Percentiles rank a stretch among this genome's conserved stretches.
Evolutionary conservation across 1,284 basidiomycete species (phyloP).

Genomic region (Ustilago tritici): DNA sequence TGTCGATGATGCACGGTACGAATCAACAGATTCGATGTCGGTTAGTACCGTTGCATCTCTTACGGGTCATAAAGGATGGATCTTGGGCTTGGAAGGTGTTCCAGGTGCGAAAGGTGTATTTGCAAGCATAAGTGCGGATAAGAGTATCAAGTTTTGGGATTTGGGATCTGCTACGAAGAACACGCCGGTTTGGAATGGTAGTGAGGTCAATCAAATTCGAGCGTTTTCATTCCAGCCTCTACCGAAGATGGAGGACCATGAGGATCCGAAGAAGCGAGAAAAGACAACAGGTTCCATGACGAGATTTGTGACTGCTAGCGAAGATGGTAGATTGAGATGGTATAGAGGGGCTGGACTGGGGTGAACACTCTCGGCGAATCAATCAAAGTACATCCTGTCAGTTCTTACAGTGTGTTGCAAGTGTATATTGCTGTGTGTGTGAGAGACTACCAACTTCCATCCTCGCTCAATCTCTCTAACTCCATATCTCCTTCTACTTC

Average conservation of each 20-base stretch:
- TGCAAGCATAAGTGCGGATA: slow-evolving; percentile 41
- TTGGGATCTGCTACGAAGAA: slow-evolving; percentile 20
- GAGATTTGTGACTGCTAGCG: slow-evolving; percentile 45
- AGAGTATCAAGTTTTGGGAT: slow-evolving; percentile 53
- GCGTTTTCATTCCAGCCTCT: slow-evolving; percentile 33
- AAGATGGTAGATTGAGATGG: slow-evolving; percentile 39
- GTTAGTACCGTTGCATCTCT: slow-evolving; percentile 34
- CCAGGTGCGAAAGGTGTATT: slow-evolving; percentile 14
- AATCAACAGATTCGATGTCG: neutral
- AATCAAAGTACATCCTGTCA: neutral
- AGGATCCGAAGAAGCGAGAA: neutral
- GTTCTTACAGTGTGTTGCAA: neutral
- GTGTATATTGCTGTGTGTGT: neutral
- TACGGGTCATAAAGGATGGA: slow-evolving; percentile 39
- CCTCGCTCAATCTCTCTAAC: slow-evolving; percentile 19
- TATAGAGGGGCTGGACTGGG: slow-evolving; percentile 50
- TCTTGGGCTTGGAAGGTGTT: slow-evolving; percentile 6
- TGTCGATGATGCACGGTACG: neutral
- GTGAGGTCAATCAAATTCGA: slow-evolving; percentile 17
- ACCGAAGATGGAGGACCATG: neutral
- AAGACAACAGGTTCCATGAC: slow-evolving; percentile 12
- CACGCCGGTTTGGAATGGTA: slow-evolving; percentile 41
- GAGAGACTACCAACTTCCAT: slow-evolving; percentile 24
- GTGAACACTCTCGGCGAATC: neutral
- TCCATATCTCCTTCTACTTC: neutral